Percentiles rank a stretch among this genome's conserved stretches.
These are phyloP conservation scores for Kwoniella sp. DNA, from an alignment of 768 basidiomycete genomes.

Conservation along the genomic window DNA sequence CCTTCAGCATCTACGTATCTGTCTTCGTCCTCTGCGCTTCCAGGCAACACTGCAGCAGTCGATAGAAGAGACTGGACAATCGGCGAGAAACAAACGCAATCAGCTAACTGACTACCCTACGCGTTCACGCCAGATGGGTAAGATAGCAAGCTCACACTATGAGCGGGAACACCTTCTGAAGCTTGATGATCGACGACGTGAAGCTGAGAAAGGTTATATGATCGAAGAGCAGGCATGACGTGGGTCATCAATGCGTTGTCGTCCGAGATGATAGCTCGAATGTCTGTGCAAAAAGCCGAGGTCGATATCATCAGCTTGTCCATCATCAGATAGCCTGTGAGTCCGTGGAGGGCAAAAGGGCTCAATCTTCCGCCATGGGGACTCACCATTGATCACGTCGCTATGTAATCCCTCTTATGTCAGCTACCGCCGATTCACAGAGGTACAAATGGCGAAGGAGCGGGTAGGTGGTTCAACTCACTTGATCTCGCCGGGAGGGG, in stretches of 20 bases:
- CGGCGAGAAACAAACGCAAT: conserved; percentile 13
- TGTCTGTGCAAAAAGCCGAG: conserved; percentile 70
- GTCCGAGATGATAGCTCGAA: conserved; percentile 83
- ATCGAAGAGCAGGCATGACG: conserved; percentile 72
- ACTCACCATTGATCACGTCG: conserved; percentile 83
- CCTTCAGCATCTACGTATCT: conserved; percentile 83
- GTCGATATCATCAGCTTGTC: too few species aligned
- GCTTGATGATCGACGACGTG: conserved; percentile 82
- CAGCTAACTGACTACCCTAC: too few species aligned
- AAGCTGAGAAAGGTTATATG: conserved; percentile 88
- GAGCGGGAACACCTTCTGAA: conserved; percentile 57
- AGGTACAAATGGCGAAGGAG: too few species aligned
- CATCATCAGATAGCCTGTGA: too few species aligned
- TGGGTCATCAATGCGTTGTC: conserved; percentile 79
- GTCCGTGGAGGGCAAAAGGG: too few species aligned
- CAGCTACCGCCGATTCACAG: too few species aligned
- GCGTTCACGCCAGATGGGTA: too few species aligned
- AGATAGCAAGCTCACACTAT: conserved; percentile 63
- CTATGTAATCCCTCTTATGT: conserved; percentile 9
- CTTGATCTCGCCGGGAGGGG: conserved; percentile 94
- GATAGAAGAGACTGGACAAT: conserved; percentile 74
- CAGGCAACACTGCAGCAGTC: conserved; percentile 64
- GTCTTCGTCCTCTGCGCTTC: conserved; percentile 61
- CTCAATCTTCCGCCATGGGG: too few species aligned
- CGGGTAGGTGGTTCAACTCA: too few species aligned